These are phyloP conservation scores for Lasiodiplodia theobromae DNA, from an alignment of 2,329 filamentous ascomycete species.

Conservation along the genomic window DNA sequence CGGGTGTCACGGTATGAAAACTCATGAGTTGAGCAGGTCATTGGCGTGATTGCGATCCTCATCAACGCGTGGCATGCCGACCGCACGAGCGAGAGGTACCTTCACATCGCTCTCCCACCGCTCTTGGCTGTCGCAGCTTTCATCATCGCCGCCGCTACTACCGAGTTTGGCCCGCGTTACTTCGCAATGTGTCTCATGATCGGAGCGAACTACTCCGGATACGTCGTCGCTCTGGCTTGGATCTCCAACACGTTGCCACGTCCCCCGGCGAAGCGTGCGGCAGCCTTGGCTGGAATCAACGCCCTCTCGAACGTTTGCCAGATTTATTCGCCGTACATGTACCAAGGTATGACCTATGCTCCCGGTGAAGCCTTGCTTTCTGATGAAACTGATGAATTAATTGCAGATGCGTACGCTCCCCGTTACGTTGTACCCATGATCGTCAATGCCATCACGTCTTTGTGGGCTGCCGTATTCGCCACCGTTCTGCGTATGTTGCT, in stretches of 20 bases:
- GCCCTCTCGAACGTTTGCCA: conserved; percentile 54
- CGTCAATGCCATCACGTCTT: conserved; percentile 72
- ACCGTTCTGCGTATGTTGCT: conserved; percentile 69
- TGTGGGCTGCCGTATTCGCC: conserved; percentile 69
- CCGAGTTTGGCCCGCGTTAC: conserved; percentile 61
- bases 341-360: conserved; percentile 1
- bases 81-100: conserved; percentile 49
- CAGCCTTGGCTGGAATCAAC: conserved; percentile 64
- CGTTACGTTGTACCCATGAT: conserved; percentile 66
- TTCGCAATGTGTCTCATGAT: conserved; percentile 62
- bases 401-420: neutral
- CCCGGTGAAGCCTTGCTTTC: too few relatives aligned
- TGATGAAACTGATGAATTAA: too few relatives aligned
- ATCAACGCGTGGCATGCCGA: conserved; percentile 50
- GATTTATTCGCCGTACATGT: conserved; percentile 18
- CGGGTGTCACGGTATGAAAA: neutral
- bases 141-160: conserved; percentile 40
- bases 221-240: conserved; percentile 66
- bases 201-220: conserved; percentile 41
- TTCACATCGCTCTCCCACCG: conserved; percentile 45
- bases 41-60: conserved; percentile 44
- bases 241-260: conserved; percentile 60
- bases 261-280: conserved; percentile 62
- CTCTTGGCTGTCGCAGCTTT: conserved; percentile 41
- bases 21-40: conserved; percentile 49